Evolutionary conservation across 2,329 filamentous ascomycete species (phyloP).

Genomic region (Cladobotryum mycophilum): DNA sequence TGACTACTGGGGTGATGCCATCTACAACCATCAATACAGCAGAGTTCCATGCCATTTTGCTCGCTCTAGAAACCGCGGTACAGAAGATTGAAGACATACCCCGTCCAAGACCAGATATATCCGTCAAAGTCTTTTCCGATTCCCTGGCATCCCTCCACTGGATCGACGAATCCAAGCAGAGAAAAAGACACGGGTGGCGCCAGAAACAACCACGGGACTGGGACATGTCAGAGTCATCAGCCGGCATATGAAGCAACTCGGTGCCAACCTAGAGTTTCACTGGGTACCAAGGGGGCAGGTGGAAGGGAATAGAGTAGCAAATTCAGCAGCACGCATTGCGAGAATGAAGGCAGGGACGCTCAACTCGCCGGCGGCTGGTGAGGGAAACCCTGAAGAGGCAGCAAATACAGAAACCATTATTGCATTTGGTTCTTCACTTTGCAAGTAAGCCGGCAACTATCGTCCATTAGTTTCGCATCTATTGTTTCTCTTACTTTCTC

Average conservation of each 20-base stretch:
- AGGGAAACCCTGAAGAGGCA: too few relatives aligned
- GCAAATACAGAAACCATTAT: too few relatives aligned
- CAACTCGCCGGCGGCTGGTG: too few relatives aligned
- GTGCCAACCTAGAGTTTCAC: conserved; percentile 12
- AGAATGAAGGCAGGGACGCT: too few relatives aligned
- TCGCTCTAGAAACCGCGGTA: conserved; percentile 13
- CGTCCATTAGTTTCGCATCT: too few relatives aligned
- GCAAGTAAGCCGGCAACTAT: too few relatives aligned
- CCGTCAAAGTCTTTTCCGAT: conserved; percentile 14
- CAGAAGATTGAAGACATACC: neutral
- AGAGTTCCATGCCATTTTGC: conserved; percentile 11
- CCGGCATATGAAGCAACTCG: neutral
- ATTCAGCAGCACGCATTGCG: neutral
- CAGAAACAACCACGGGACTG: neutral
- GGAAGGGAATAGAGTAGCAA: conserved; percentile 11
- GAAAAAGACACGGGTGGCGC: neutral
- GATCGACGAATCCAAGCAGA: neutral
- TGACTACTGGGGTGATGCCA: neutral
- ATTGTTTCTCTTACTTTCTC: too few relatives aligned
- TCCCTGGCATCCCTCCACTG: neutral
- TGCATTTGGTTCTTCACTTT: too few relatives aligned
- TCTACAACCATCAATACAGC: neutral
- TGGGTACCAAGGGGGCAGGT: conserved; percentile 14
- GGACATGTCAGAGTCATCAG: neutral
- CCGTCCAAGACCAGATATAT: neutral